Evolutionary conservation across 1,284 basidiomycete genomes (phyloP), one percentile per base, ranked within the genome.

Genomic region (Lentinula novae-zelandiae): DNA sequence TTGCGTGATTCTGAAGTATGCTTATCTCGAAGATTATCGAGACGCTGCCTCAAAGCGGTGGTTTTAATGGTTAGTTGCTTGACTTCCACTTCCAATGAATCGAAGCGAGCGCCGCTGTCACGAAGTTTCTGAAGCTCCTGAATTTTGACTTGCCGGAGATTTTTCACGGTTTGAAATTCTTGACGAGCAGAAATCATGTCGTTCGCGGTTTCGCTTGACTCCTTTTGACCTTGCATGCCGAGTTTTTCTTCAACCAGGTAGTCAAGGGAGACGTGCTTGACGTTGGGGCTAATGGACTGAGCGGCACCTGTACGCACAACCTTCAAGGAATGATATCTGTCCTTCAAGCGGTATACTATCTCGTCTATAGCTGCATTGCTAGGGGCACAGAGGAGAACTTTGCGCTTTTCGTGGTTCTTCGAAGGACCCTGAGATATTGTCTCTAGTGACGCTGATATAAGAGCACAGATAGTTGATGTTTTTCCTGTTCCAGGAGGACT

Each of bases 301-400:
- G 92, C 87, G 1, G 89, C 80, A 46, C 97, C 97, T 58, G 98
- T 84, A 38, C 97, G 89, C 20, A 99, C 95, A 4, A 99, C 88
- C 60, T 90, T 95, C 31, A 91, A 85, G 15, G 78, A 70, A 20
- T 84, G 75, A 84, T 50, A 42, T 4, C 92, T 89, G 40, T 92
- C 87, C 71, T 92, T 92, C 46, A 98, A 76, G 60, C 97, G 89
- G 69, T 86, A 85, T 5, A 94, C 93, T 31, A 99, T 89, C 76
- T 99, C 97, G 71, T 99, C 96, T 57, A 99, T 96, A 46, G 97
- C 97, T 13, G 97, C 97, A 72, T 99, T 99, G 78, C 93, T 96
- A 1, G 97, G 97, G 0, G 97, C 97, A 70, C 97, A 99, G 33
- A 99, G 81, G 15, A 99, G 82, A 51, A 99, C 80, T 72, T 97